phyloP scores from a whole-genome alignment of 139 green algal species.

The Diplosphaera chodatii region DNA sequence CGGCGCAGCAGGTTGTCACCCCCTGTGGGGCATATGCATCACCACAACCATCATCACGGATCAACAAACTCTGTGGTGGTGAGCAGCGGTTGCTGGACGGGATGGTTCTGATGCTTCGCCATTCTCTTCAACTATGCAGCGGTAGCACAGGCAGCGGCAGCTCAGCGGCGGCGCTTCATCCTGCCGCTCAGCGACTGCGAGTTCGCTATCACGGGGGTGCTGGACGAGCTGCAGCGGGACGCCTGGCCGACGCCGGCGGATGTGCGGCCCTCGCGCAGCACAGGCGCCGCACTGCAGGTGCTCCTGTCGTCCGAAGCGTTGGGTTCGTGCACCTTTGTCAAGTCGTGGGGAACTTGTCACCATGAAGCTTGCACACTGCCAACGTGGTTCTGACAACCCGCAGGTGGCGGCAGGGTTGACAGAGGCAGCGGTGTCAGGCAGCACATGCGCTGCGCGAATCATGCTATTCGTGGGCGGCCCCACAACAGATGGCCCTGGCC shows the following conservation, averaged over 20 bases:
- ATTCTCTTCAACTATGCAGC: background rate
- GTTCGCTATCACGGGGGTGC: constrained; percentile 76
- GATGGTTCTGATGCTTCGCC: background rate
- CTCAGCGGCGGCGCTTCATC: constrained; percentile 47
- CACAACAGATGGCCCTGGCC: constrained; percentile 82
- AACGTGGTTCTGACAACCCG: no score
- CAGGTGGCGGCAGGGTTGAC: constrained; percentile 80
- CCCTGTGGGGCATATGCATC: no score
- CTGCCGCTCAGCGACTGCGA: constrained; percentile 86
- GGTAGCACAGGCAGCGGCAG: constrained; percentile 6
- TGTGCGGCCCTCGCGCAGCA: constrained; percentile 75
- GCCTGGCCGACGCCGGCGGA: constrained; percentile 71
- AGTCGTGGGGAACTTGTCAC: no score
- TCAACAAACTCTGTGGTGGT: no score
- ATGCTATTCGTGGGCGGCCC: constrained; percentile 91
- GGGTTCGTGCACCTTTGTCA: no score
- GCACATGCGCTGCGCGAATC: constrained; percentile 66
- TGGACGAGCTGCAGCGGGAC: constrained; percentile 88
- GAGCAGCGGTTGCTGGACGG: no score
- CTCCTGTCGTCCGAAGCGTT: no score
- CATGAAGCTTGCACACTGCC: constrained; percentile 38
- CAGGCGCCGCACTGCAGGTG: constrained; percentile 84
- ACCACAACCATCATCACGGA: no score
- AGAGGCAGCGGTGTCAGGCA: constrained; percentile 64
- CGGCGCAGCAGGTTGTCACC: constrained; percentile 7